Percentiles rank a stretch among this genome's conserved stretches.
Evolutionary conservation across 108 stramenopile species (phyloP).

Genomic region (Discostella pseudostelligera): DNA sequence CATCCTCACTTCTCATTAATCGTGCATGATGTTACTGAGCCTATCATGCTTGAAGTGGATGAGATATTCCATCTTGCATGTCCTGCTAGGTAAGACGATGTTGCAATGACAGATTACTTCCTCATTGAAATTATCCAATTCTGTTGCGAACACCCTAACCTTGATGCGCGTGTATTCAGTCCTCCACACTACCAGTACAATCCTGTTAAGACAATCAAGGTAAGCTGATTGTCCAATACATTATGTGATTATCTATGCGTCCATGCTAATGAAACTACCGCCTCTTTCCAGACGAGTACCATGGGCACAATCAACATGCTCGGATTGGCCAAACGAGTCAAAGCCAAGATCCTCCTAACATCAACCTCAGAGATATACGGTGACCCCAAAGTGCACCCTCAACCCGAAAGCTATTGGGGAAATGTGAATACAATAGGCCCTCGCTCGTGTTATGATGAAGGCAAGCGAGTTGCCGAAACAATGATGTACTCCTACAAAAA

Average conservation of each 20-base stretch:
- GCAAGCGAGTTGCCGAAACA: constrained; percentile 99
- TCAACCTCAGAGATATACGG: constrained; percentile 95
- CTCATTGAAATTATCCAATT: no score
- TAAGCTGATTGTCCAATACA: background rate
- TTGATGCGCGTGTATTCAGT: no score
- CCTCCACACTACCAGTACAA: constrained; percentile 99
- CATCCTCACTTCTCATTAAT: constrained; percentile 81
- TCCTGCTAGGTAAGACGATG: constrained; percentile 62
- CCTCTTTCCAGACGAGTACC: constrained; percentile 73
- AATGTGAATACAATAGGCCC: constrained; percentile 98
- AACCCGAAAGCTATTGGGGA: constrained; percentile 96
- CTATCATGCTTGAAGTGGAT: constrained; percentile 97
- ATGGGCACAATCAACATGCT: constrained; percentile 99
- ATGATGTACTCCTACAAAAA: constrained; percentile 98
- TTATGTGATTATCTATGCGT: background rate
- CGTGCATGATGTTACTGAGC: constrained; percentile 96
- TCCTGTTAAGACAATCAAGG: constrained; percentile 97
- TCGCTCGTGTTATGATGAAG: constrained; percentile 99
- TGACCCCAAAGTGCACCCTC: constrained; percentile 91
- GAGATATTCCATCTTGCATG: constrained; percentile 99
- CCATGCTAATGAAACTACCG: background rate
- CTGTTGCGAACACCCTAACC: no score
- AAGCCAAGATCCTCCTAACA: constrained; percentile 92
- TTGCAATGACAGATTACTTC: no score
- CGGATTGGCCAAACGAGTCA: constrained; percentile 97